Percentiles rank a stretch among this genome's conserved stretches.
Conservation (phyloP, 164 flowering plant species). For the Tetrastigma voinierianum region DNA sequence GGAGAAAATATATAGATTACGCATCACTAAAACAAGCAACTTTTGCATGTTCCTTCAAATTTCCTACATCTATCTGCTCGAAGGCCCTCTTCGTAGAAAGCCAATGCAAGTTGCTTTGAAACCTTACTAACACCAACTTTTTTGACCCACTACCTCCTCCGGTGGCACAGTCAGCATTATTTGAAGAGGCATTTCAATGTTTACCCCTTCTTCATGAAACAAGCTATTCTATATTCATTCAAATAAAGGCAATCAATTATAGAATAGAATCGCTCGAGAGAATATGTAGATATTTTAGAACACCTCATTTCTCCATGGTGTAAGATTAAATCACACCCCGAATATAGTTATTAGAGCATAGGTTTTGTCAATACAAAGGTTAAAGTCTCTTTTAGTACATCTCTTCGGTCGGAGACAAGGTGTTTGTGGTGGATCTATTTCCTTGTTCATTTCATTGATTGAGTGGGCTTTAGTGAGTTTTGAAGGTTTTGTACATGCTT, state of each 20-base stretch:
- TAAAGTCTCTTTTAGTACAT: too few species aligned
- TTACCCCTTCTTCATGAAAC: neutral
- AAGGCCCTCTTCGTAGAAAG: conserved; percentile 42
- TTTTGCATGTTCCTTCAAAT: conserved; percentile 37
- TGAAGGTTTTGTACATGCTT: too few species aligned
- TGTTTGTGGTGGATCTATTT: too few species aligned
- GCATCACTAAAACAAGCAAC: conserved; percentile 42
- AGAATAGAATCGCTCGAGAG: too few species aligned
- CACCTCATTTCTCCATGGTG: too few species aligned
- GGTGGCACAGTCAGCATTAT: conserved; percentile 31
- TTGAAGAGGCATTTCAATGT: neutral
- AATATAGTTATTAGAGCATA: too few species aligned
- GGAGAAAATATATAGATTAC: conserved; percentile 9
- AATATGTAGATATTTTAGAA: too few species aligned
- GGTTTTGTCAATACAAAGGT: too few species aligned
- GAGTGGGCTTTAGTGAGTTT: too few species aligned
- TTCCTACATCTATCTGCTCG: conserved; percentile 37
- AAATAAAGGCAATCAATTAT: neutral
- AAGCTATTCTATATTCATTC: neutral
- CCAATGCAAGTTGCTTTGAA: conserved; percentile 36
- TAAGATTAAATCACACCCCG: too few species aligned
- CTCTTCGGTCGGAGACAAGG: too few species aligned
- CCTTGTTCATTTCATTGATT: too few species aligned
- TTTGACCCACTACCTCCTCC: conserved; percentile 43
- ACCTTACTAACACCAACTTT: conserved; percentile 29